A percentile compares a stretch with the other conserved stretches of the same genome.
Conservation (phyloP, 257 asterid species). For the Ehretia macrophylla region DNA sequence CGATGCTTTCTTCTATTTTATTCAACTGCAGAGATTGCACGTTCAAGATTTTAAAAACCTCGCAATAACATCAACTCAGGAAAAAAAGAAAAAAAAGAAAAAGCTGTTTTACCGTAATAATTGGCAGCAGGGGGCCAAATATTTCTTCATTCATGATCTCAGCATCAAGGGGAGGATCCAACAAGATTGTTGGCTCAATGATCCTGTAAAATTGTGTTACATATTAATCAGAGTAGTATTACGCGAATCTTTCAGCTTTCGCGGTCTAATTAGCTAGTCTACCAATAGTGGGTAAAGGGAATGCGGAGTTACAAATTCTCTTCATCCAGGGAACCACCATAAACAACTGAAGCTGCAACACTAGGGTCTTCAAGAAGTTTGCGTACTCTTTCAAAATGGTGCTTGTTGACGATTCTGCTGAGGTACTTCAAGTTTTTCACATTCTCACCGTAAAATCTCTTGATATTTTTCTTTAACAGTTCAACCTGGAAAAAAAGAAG, state of each 20-base stretch:
- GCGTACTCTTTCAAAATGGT: slow-evolving; percentile 63
- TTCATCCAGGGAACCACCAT: slow-evolving; percentile 74
- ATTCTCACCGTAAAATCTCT: slow-evolving; percentile 55
- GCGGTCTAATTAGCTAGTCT: too few relatives aligned
- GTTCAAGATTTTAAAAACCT: background rate
- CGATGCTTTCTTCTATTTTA: slow-evolving; percentile 74
- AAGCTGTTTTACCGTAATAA: slow-evolving; percentile 55
- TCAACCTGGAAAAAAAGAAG: slow-evolving; percentile 57
- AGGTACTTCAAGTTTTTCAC: slow-evolving; percentile 51
- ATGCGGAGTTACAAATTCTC: slow-evolving; percentile 51
- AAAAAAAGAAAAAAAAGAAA: too few relatives aligned
- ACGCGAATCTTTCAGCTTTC: too few relatives aligned
- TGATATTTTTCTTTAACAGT: slow-evolving; percentile 52
- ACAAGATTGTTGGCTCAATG: slow-evolving; percentile 82
- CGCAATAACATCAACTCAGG: background rate
- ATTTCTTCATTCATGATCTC: slow-evolving; percentile 83
- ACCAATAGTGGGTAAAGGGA: background rate
- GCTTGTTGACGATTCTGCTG: slow-evolving; percentile 68
- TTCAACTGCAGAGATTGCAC: slow-evolving; percentile 52
- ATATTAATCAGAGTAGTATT: background rate
- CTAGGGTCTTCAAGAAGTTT: slow-evolving; percentile 64
- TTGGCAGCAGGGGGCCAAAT: slow-evolving; percentile 93
- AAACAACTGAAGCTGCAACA: slow-evolving; percentile 59
- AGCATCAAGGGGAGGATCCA: slow-evolving; percentile 88
- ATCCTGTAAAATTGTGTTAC: slow-evolving; percentile 38